phyloP scores from a whole-genome alignment of 495 filamentous ascomycete genomes.

The Bathelium albidoporum region DNA sequence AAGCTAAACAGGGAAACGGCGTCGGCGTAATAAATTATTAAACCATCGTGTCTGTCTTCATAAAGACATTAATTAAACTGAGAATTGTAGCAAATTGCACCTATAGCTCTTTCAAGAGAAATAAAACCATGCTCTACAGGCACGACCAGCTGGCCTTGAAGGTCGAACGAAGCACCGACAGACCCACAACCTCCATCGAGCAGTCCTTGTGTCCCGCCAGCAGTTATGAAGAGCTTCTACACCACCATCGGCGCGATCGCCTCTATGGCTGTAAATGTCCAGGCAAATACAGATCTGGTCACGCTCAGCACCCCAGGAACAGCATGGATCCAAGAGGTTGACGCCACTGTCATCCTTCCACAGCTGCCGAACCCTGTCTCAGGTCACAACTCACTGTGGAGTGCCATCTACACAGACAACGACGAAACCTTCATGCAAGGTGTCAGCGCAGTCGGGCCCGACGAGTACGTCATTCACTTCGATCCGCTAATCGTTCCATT shows the following conservation, averaged over 20 bases:
- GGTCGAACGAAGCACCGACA: neutral
- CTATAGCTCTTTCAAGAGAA: neutral
- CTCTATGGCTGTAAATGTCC: neutral
- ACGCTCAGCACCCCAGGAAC: neutral
- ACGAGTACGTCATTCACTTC: conserved; percentile 1
- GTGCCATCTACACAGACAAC: conserved; percentile 1
- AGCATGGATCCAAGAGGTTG: neutral
- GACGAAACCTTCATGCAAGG: conserved; percentile 1
- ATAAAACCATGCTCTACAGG: neutral
- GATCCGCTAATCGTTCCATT: neutral
- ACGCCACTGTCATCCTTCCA: conserved; percentile 1
- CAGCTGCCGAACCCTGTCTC: neutral
- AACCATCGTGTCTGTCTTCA: neutral
- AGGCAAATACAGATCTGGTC: conserved; percentile 1
- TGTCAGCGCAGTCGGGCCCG: neutral
- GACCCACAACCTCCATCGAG: neutral
- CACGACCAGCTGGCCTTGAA: neutral
- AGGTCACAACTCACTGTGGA: neutral
- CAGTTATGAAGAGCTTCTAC: neutral
- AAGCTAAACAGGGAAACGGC: neutral
- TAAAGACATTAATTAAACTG: neutral
- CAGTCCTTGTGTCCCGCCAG: neutral
- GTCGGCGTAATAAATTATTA: neutral
- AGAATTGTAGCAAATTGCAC: neutral
- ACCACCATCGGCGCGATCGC: neutral